Evolutionary conservation across 306 rosid species (phyloP).

Genomic region (Prunus kanzakura): DNA sequence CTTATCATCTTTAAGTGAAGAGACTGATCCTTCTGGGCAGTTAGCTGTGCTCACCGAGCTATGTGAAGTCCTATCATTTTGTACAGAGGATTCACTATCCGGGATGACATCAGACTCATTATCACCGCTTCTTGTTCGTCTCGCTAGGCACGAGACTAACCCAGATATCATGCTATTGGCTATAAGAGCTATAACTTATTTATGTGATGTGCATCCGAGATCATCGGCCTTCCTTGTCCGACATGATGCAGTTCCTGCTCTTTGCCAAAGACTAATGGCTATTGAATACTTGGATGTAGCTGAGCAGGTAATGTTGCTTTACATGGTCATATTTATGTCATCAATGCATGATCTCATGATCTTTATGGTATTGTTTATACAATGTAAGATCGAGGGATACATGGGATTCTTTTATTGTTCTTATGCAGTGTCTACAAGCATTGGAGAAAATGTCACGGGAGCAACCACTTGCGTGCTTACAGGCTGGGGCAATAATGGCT

Average conservation of each 20-base stretch:
- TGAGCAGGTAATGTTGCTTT: constrained; percentile 66
- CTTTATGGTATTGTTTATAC: not conserved
- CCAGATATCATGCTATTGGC: constrained; percentile 78
- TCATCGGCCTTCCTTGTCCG: constrained; percentile 76
- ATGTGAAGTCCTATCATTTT: constrained; percentile 84
- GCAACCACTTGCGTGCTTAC: constrained; percentile 93
- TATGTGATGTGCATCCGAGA: constrained; percentile 81
- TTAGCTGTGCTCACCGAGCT: constrained; percentile 69
- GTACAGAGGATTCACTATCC: constrained; percentile 84
- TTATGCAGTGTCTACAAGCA: constrained; percentile 87
- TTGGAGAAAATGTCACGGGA: constrained; percentile 95
- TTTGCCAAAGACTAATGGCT: constrained; percentile 75
- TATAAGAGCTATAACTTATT: constrained; percentile 88
- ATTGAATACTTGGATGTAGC: constrained; percentile 92
- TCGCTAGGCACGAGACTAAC: constrained; percentile 62
- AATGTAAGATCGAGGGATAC: constrained; percentile 15
- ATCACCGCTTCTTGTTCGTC: constrained; percentile 74
- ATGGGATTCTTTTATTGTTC: constrained; percentile 17
- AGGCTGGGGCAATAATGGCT: constrained; percentile 91
- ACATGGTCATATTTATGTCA: constrained; percentile 15
- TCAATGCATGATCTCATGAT: not conserved
- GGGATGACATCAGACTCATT: constrained; percentile 63
- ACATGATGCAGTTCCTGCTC: constrained; percentile 78
- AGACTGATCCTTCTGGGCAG: constrained; percentile 67
- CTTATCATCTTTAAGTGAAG: constrained; percentile 63